Evolutionary conservation across 2,329 filamentous ascomycete species (phyloP).

Genomic region (Cercospora sp.): DNA sequence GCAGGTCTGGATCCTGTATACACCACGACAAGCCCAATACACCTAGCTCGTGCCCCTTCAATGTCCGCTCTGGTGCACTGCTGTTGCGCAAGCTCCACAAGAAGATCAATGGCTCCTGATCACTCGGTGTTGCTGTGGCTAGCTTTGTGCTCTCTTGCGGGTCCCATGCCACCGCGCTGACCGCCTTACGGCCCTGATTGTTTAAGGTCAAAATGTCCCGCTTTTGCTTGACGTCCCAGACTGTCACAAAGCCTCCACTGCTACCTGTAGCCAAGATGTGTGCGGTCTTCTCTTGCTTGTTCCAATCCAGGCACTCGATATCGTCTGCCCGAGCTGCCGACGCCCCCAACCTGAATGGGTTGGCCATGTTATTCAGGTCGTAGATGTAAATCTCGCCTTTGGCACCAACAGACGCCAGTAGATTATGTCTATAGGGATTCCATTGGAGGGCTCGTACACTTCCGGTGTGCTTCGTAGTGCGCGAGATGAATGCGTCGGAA

Average conservation of each 20-base stretch:
- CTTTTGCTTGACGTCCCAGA: slow-evolving; percentile 98
- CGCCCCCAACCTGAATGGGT: slow-evolving; percentile 85
- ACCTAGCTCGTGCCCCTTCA: slow-evolving; percentile 91
- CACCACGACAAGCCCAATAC: slow-evolving; percentile 96
- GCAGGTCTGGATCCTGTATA: slow-evolving; percentile 79
- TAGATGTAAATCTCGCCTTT: slow-evolving; percentile 97
- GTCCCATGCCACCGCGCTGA: slow-evolving; percentile 96
- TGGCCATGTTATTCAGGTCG: slow-evolving; percentile 85
- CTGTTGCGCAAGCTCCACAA: slow-evolving; percentile 96
- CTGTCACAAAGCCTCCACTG: slow-evolving; percentile 89
- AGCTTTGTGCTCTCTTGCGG: slow-evolving; percentile 91
- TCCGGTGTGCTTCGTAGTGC: slow-evolving; percentile 85
- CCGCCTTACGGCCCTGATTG: slow-evolving; percentile 81
- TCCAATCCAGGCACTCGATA: slow-evolving; percentile 96
- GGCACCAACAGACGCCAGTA: slow-evolving; percentile 86
- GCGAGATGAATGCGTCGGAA: slow-evolving; percentile 77
- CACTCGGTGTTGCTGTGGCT: slow-evolving; percentile 85
- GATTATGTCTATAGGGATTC: slow-evolving; percentile 87
- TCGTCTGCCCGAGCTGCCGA: slow-evolving; percentile 88
- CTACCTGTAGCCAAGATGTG: slow-evolving; percentile 96
- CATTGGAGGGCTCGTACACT: slow-evolving; percentile 94
- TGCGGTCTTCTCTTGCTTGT: slow-evolving; percentile 77
- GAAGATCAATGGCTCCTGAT: slow-evolving; percentile 82
- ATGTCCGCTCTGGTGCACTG: slow-evolving; percentile 83
- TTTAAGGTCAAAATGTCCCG: slow-evolving; percentile 96